A percentile compares a stretch with the other conserved stretches of the same genome.
Conservation (phyloP, 1,284 basidiomycete genomes). For the Pascua sp. region DNA sequence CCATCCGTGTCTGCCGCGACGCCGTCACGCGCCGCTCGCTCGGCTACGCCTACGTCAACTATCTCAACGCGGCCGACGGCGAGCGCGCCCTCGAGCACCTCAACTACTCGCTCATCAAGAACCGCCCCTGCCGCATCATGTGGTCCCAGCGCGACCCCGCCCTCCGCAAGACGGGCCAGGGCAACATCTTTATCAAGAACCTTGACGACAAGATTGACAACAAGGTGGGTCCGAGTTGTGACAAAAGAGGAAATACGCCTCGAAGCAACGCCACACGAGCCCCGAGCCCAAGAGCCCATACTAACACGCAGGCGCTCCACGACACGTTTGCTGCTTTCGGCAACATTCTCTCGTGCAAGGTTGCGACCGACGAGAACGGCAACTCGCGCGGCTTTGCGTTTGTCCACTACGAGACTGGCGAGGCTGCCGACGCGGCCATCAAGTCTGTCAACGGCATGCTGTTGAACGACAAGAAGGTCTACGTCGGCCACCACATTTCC, state of each 20-base stretch:
- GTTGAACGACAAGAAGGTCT: slow-evolving; percentile 99
- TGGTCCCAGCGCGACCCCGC: slow-evolving; percentile 99
- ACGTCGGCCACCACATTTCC: slow-evolving; percentile 95
- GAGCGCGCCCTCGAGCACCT: slow-evolving; percentile 99
- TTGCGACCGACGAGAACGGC: slow-evolving; percentile 89
- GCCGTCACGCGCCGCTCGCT: slow-evolving; percentile 99
- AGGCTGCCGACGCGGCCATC: slow-evolving; percentile 94
- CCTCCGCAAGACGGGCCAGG: slow-evolving; percentile 97
- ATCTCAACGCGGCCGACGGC: slow-evolving; percentile 93
- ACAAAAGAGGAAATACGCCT: neutral
- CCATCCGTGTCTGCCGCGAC: slow-evolving; percentile 99
- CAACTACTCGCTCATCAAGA: slow-evolving; percentile 99
- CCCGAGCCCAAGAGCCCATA: neutral
- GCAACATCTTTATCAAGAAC: slow-evolving; percentile 99
- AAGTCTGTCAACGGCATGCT: slow-evolving; percentile 99
- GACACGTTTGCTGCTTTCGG: slow-evolving; percentile 99
- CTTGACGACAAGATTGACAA: slow-evolving; percentile 98
- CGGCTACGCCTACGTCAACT: slow-evolving; percentile 99
- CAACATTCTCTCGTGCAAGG: slow-evolving; percentile 98
- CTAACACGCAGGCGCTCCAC: slow-evolving; percentile 72
- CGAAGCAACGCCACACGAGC: neutral
- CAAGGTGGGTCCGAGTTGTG: slow-evolving; percentile 63
- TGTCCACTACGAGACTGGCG: slow-evolving; percentile 91
- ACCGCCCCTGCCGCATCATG: slow-evolving; percentile 99
- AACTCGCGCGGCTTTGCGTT: slow-evolving; percentile 84